Percentiles rank a stretch among this genome's conserved stretches.
Evolutionary conservation across 2,329 filamentous ascomycete species (phyloP).

Genomic region (Sporothrix protearum): DNA sequence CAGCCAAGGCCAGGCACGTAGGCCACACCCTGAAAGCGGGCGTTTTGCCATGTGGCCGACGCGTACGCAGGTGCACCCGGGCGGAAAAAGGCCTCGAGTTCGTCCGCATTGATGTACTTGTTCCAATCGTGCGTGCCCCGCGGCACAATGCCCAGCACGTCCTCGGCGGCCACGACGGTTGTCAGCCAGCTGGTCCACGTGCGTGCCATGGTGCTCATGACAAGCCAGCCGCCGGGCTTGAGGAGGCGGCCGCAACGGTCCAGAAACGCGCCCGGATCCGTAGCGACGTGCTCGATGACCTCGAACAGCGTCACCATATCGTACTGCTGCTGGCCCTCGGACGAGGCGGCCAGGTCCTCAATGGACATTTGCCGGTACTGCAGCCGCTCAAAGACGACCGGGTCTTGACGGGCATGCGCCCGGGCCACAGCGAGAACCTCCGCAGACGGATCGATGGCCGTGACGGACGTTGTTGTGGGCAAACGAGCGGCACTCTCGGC

Average conservation of each 20-base stretch:
- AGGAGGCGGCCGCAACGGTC: constrained; percentile 69
- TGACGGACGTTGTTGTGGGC: constrained; percentile 59
- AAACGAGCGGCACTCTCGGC: constrained; percentile 79
- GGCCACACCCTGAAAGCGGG: constrained; percentile 71
- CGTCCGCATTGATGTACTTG: constrained; percentile 87
- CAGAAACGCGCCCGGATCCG: constrained; percentile 68
- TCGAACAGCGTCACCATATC: constrained; percentile 89
- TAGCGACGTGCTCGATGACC: constrained; percentile 86
- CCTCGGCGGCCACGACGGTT: constrained; percentile 89
- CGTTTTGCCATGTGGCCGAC: constrained; percentile 53
- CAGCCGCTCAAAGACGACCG: constrained; percentile 62
- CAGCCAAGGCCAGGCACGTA: constrained; percentile 90
- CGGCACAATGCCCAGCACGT: constrained; percentile 81
- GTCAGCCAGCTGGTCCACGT: constrained; percentile 87
- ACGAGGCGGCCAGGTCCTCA: constrained; percentile 54
- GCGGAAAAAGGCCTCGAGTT: constrained; percentile 60
- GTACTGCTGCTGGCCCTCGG: constrained; percentile 41
- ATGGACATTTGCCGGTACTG: constrained; percentile 73
- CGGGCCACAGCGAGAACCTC: constrained; percentile 72
- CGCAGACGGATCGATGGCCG: constrained; percentile 73
- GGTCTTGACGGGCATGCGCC: constrained; percentile 66
- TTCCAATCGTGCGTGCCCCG: constrained; percentile 92
- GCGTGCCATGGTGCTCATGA: constrained; percentile 87
- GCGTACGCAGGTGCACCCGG: constrained; percentile 12
- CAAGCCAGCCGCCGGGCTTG: constrained; percentile 85